Evolutionary conservation across 1,284 basidiomycete genomes (phyloP), one percentile per base, ranked within the genome.

Genomic region (Ceratobasidium sp.): DNA sequence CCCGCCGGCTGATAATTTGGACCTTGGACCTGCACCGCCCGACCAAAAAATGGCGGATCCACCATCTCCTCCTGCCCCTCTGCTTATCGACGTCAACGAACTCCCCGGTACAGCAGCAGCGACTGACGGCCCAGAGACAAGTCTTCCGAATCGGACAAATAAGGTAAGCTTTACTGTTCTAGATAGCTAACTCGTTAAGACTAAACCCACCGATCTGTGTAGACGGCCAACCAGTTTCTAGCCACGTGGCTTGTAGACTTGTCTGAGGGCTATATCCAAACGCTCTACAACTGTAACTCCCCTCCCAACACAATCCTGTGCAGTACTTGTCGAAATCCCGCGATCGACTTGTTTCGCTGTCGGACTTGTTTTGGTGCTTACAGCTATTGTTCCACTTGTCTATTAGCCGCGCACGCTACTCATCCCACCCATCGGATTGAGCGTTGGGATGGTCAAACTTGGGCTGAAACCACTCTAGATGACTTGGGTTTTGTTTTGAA

Each of bases 391-490:
- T 9, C 68, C 3, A 2, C 49, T 1, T 70, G 68, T n/a, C 49
- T 70, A 3, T 10, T 40, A 10, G 55, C 33, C 1, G 33, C 51
- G 3, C 68, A 70, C 28, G 15, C n/a, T 3, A 33, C 28, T n/a
- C 23, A 7, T 33, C 68, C 68, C 51, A 70, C 68, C 39, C 68
- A 70, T 42, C 26, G 68, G 4, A 40, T 70, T 12, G n/a, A 55
- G 28, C 33, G n/a, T 15, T 70, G 10, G 13, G 68, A 70, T 6
- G 33, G 13, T 3, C 28, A 10, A 7, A 5, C 40, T 1, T 70
- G 68, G 68, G 28, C 18, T 28, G 28, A 18, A 4, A n/a, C 33
- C 12, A 39, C 49, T 33, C 68, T 55, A 10, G 13, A 1, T 2
- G 68, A 51, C 13, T 3, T 70, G 3, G 53, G 53, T 23, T 56